Conservation (phyloP, 2,329 filamentous ascomycete species). For the Pseudofabraea citricarpa region DNA sequence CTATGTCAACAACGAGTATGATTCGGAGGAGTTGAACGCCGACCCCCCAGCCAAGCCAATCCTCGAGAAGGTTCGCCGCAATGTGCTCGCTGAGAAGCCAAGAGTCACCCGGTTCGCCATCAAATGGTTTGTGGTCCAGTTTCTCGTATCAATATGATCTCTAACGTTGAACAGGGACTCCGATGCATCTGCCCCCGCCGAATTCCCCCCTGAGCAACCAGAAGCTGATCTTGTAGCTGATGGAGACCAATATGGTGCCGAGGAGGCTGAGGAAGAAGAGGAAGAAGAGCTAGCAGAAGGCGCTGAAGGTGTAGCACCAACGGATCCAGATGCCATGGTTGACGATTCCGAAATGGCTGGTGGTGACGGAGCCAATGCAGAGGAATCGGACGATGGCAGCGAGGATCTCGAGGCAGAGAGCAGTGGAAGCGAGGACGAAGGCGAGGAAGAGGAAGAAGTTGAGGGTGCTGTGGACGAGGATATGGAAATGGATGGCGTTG, state of each 20-base stretch:
- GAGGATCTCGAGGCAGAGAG: slow-evolving; percentile 78
- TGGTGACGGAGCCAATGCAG: slow-evolving; percentile 52
- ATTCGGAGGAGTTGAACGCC: slow-evolving; percentile 79
- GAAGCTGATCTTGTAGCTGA: slow-evolving; percentile 85
- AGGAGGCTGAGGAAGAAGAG: slow-evolving; percentile 55
- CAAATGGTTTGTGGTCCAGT: slow-evolving; percentile 76
- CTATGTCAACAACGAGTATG: slow-evolving; percentile 99
- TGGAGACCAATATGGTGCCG: slow-evolving; percentile 70
- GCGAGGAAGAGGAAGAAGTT: slow-evolving; percentile 50
- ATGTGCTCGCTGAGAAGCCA: slow-evolving; percentile 94
- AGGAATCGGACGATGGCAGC: slow-evolving; percentile 70
- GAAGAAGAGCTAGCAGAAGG: slow-evolving; percentile 57
- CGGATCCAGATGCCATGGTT: slow-evolving; percentile 39
- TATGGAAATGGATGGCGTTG: slow-evolving; percentile 44
- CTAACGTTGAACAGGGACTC: slow-evolving; percentile 65
- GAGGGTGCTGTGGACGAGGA: slow-evolving; percentile 35
- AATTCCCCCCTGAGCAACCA: slow-evolving; percentile 96
- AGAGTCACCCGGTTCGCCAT: slow-evolving; percentile 96
- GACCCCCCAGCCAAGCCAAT: slow-evolving; percentile 90
- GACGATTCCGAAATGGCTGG: slow-evolving; percentile 76
- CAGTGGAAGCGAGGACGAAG: slow-evolving; percentile 66
- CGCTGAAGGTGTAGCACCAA: slow-evolving; percentile 46
- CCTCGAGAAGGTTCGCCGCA: slow-evolving; percentile 86
- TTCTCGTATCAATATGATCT: slow-evolving; percentile 17
- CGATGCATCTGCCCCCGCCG: slow-evolving; percentile 91